phyloP scores from a whole-genome alignment of 1,284 basidiomycete species.

The Cutaneotrichosporon arboriforme region DNA sequence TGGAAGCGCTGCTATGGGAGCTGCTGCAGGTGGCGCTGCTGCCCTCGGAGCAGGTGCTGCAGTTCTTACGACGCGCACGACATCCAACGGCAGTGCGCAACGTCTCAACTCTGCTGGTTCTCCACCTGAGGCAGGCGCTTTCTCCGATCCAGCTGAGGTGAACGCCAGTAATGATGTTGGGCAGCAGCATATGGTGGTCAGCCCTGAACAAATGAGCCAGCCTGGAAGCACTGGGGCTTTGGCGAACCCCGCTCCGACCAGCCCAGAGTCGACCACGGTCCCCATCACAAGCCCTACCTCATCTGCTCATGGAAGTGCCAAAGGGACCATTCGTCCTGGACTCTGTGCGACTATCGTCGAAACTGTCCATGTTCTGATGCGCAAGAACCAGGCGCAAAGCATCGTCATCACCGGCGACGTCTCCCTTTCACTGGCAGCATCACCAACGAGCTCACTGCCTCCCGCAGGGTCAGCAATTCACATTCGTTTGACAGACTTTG shows the following conservation, averaged over 20 bases:
- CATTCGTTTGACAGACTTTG: conserved; percentile 50
- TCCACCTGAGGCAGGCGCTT: too few relatives aligned
- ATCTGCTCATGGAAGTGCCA: background rate
- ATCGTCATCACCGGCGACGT: conserved; percentile 48
- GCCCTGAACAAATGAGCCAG: too few relatives aligned
- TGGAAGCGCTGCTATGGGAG: background rate
- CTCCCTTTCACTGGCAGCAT: conserved; percentile 1
- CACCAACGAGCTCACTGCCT: background rate
- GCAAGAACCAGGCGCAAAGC: conserved; percentile 13
- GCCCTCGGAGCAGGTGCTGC: conserved; percentile 6
- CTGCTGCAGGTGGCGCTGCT: background rate
- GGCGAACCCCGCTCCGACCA: too few relatives aligned
- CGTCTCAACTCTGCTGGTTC: too few relatives aligned
- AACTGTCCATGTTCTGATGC: conserved; percentile 52
- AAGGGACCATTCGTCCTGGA: conserved; percentile 21
- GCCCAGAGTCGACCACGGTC: too few relatives aligned
- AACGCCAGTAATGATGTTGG: too few relatives aligned
- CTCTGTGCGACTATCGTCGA: conserved; percentile 50
- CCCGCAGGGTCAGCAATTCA: conserved; percentile 26
- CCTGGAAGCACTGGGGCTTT: too few relatives aligned
- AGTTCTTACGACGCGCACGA: background rate
- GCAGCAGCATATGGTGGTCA: too few relatives aligned
- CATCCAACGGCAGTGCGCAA: background rate
- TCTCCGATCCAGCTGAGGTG: too few relatives aligned
- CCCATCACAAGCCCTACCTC: background rate